Evolutionary conservation across 78 protist genomes (phyloP), one percentile per base, ranked within the genome.

Genomic region (Guillardia theta): DNA sequence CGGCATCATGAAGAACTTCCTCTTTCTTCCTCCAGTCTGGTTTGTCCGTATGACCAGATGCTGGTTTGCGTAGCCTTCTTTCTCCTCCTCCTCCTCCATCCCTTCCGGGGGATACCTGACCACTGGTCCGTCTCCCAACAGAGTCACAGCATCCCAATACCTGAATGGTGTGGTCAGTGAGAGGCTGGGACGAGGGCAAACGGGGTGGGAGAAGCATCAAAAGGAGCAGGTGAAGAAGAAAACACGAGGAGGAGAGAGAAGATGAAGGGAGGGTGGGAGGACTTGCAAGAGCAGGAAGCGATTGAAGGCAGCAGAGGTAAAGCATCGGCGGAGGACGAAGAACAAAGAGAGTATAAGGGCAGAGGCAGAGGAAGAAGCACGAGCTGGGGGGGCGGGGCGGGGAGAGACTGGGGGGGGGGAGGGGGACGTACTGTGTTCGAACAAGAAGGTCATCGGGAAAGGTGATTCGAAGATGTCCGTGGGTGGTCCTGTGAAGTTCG

Each of bases 401-500:
- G 27, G 70, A 8, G 70, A 6, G 70, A 30, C 39, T 24, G 70
- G 1, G 6, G 6, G 70, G 70, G 27, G 70, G 70, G 70, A 30
- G 27, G 70, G 70, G 6, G 70, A 9, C 27, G 44, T 10, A 70
- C 90, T 78, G 90, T 9, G 90, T 78, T 19, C 90, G 90, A 0
- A 78, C 39, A 36, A 36, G 10, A 36, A 78, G 37, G 90, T 78
- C 90, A 19, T 78, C 90, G 21, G 90, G 90, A 36, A 78, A 78
- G 15, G 90, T 78, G 47, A 78, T 78, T 10, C 39, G 10, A 36
- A 78, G 90, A 6, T 58, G 70, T 30, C 70, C 83, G 83, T 70
- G 83, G 15, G 83, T 33, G 83, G 83, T 70, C 1, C 83, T 45
- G 90, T 78, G 90, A 22, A 78, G 90, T 36, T 78, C 90, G 43